phyloP scores from a whole-genome alignment of 78 protist genomes.

The Planoprotostelium fungivorum region DNA sequence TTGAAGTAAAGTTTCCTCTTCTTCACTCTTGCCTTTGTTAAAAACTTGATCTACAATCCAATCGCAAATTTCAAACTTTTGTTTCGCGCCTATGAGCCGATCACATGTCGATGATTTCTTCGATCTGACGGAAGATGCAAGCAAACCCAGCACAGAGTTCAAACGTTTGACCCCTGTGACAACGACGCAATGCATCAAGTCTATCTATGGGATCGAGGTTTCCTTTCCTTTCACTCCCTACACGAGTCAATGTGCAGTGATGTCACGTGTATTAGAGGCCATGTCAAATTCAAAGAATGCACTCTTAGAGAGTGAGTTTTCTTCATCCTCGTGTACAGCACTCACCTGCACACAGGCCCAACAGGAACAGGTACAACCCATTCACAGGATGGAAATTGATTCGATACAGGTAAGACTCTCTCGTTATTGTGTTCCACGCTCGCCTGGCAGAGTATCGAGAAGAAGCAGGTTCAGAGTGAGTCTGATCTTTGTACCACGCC shows the following conservation, averaged over 20 bases:
- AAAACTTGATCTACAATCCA: too few relatives aligned
- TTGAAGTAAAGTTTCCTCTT: too few relatives aligned
- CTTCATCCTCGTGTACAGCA: not conserved
- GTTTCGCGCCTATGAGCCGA: too few relatives aligned
- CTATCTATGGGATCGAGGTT: conserved; percentile 17
- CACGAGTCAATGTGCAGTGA: conserved; percentile 34
- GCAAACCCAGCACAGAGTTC: too few relatives aligned
- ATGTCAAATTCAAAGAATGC: conserved; percentile 16
- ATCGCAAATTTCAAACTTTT: too few relatives aligned
- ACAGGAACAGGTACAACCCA: not conserved
- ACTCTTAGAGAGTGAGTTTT: conserved; percentile 34
- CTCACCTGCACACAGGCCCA: not conserved
- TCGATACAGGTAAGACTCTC: conserved; percentile 97
- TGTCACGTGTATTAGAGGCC: conserved; percentile 15
- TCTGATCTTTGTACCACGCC: not conserved
- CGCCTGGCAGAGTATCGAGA: conserved; percentile 69
- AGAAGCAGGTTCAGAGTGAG: not conserved
- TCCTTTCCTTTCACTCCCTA: conserved; percentile 47
- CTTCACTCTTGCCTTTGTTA: too few relatives aligned
- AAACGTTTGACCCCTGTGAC: too few relatives aligned
- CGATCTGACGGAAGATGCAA: too few relatives aligned
- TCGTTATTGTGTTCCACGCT: conserved; percentile 85
- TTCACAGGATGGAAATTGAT: conserved; percentile 18
- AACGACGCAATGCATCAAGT: too few relatives aligned
- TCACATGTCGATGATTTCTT: too few relatives aligned